Evolutionary conservation across 768 basidiomycete species (phyloP).

Genomic region (Russula brevipes): DNA sequence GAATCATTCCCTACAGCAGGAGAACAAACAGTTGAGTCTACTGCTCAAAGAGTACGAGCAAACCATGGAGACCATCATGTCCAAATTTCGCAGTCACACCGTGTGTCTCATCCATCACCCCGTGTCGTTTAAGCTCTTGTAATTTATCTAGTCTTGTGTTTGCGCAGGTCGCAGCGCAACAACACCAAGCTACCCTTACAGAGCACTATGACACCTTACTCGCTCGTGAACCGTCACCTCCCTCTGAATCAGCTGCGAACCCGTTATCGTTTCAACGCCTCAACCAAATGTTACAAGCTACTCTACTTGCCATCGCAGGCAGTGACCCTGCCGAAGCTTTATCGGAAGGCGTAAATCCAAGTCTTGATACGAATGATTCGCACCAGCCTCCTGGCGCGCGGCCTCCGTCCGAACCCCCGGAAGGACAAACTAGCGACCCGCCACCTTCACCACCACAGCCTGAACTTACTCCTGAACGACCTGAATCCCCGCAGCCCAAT

Average conservation of each 20-base stretch:
- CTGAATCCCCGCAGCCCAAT: background rate
- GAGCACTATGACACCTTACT: conserved; percentile 88
- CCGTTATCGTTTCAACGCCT: conserved; percentile 69
- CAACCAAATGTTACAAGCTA: conserved; percentile 60
- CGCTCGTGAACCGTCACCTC: conserved; percentile 52
- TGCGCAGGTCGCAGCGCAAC: conserved; percentile 78
- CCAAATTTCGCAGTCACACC: conserved; percentile 88
- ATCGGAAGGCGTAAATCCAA: conserved; percentile 21
- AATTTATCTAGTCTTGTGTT: background rate
- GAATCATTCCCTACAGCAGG: conserved; percentile 86
- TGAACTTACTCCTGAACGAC: background rate
- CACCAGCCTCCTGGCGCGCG: conserved; percentile 5
- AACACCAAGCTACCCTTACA: conserved; percentile 80
- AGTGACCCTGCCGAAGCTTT: conserved; percentile 37
- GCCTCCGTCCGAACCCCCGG: background rate
- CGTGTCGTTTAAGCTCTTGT: conserved; percentile 14
- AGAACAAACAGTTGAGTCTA: conserved; percentile 88
- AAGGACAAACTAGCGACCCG: background rate
- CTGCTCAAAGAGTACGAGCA: conserved; percentile 92
- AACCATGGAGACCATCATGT: conserved; percentile 95
- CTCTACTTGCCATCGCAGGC: conserved; percentile 65
- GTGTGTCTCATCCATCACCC: conserved; percentile 45
- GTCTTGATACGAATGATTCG: background rate
- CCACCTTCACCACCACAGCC: background rate
- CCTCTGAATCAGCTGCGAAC: conserved; percentile 52